Conservation (phyloP, 805 yeast species). For the Suhomyces pyralidae region DNA sequence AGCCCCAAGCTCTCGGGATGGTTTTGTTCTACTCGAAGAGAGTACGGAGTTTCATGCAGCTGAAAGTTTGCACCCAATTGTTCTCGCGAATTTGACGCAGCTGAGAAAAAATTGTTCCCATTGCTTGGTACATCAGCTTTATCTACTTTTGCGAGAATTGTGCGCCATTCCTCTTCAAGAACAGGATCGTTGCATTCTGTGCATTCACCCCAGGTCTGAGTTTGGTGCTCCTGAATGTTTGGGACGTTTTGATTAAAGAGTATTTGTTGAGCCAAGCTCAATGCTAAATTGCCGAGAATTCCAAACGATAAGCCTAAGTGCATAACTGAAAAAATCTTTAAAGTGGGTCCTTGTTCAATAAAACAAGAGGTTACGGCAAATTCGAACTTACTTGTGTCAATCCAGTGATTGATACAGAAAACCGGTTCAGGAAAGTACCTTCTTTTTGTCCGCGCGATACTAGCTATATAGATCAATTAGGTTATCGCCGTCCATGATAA, state of each 20-base stretch:
- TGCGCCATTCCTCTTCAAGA: background rate
- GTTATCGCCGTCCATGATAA: background rate
- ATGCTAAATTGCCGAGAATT: background rate
- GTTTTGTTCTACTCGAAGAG: background rate
- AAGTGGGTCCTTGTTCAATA: background rate
- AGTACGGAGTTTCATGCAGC: background rate
- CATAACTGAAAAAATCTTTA: background rate
- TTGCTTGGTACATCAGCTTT: background rate
- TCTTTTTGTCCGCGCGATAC: background rate
- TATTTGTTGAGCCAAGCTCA: background rate
- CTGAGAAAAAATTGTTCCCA: background rate
- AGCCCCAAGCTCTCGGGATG: slow-evolving; percentile 24
- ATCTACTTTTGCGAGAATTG: background rate
- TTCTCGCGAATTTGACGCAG: background rate
- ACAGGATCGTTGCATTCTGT: background rate
- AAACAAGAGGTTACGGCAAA: background rate
- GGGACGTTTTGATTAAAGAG: background rate
- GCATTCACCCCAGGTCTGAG: background rate
- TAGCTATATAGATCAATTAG: background rate
- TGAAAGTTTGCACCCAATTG: background rate
- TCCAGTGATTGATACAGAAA: background rate
- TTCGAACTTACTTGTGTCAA: too few relatives aligned
- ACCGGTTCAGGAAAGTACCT: background rate
- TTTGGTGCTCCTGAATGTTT: background rate
- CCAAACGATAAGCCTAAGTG: background rate